Conservation (phyloP, 768 basidiomycete genomes). For the Cyathus striatus region DNA sequence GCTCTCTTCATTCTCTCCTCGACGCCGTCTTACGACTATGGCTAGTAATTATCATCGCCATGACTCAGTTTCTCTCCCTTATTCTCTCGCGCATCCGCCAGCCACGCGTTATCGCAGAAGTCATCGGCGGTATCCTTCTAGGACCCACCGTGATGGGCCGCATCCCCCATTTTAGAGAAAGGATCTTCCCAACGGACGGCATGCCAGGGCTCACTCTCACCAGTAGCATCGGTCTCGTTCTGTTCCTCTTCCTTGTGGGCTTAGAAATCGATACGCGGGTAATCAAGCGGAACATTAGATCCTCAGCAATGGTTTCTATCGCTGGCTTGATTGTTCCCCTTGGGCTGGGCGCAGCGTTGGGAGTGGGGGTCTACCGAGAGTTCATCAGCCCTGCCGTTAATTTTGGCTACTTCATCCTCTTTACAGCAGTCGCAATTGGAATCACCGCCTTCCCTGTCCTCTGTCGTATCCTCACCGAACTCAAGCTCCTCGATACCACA, state of each 20-base stretch:
- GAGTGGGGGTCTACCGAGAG: constrained; percentile 69
- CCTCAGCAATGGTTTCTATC: constrained; percentile 54
- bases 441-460: constrained; percentile 83
- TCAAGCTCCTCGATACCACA: constrained; percentile 75
- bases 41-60: constrained; percentile 77
- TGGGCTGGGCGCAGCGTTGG: constrained; percentile 71
- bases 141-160: constrained; percentile 76
- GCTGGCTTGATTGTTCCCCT: constrained; percentile 76
- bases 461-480: constrained; percentile 79
- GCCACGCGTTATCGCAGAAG: constrained; percentile 91
- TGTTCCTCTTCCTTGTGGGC: constrained; percentile 82
- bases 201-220: constrained; percentile 65
- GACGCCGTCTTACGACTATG: constrained; percentile 2
- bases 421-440: constrained; percentile 77
- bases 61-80: constrained; percentile 71
- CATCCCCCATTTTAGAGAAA: constrained; percentile 63
- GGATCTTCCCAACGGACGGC: constrained; percentile 52
- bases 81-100: constrained; percentile 68
- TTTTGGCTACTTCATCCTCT: constrained; percentile 81
- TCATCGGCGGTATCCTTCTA: constrained; percentile 84
- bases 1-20: constrained; percentile 11
- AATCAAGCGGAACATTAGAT: constrained; percentile 56
- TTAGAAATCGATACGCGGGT: constrained; percentile 77
- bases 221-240: constrained; percentile 67
- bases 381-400: constrained; percentile 55